Percentiles rank a stretch among this genome's conserved stretches.
phyloP scores from a whole-genome alignment of 495 filamentous ascomycete species.

The Xylaria castorea region DNA sequence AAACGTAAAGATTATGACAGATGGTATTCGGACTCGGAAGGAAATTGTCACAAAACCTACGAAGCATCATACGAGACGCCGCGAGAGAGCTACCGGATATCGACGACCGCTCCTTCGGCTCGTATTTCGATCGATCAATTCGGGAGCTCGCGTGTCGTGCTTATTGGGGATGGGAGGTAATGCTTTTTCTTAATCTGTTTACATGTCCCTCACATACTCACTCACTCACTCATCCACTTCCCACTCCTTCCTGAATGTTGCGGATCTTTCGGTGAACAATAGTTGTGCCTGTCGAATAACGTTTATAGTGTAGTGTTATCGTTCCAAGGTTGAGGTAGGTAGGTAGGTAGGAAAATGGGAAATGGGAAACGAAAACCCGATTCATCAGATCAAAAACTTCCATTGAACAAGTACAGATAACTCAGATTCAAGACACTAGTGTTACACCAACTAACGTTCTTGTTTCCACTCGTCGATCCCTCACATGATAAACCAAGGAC shows the following conservation, averaged over 20 bases:
- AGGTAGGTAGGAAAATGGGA: background rate
- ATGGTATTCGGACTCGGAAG: background rate
- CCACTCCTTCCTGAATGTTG: too few relatives aligned
- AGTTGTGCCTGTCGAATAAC: background rate
- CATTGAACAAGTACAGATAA: background rate
- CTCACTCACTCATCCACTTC: background rate
- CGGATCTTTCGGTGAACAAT: too few relatives aligned
- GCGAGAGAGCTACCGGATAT: background rate
- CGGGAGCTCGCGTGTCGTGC: background rate
- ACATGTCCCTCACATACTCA: background rate
- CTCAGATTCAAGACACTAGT: background rate
- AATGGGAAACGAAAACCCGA: background rate
- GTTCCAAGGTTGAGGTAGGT: too few relatives aligned
- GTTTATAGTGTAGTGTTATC: too few relatives aligned
- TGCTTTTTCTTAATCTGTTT: background rate
- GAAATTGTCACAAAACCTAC: background rate
- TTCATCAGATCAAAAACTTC: background rate
- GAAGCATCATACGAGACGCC: background rate
- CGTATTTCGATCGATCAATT: constrained; percentile 8
- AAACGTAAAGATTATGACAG: background rate
- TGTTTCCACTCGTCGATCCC: background rate
- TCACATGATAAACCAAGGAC: background rate
- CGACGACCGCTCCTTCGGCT: background rate
- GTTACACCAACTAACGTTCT: background rate
- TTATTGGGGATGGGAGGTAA: background rate